A percentile compares a stretch with the other conserved stretches of the same genome.
Evolutionary conservation across 108 stramenopile species (phyloP).

Genomic region (Cyclotella baltica): DNA sequence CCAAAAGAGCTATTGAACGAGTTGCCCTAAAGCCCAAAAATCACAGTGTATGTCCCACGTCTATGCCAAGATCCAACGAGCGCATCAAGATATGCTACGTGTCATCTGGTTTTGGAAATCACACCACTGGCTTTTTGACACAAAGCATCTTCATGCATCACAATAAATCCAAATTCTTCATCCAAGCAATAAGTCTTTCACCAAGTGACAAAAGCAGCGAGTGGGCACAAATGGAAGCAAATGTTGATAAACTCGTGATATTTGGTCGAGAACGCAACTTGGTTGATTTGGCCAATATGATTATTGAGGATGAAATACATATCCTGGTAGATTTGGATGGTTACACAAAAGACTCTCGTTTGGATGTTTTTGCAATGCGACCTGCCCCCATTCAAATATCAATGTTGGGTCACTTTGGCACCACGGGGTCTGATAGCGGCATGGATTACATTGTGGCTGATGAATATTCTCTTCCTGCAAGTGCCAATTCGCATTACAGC

Average conservation of each 20-base stretch:
- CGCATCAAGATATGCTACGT: too few relatives aligned
- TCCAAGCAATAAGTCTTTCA: background rate
- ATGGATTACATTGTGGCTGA: constrained; percentile 7
- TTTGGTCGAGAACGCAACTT: background rate
- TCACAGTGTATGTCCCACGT: too few relatives aligned
- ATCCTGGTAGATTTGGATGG: constrained; percentile 8
- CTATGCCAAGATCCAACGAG: too few relatives aligned
- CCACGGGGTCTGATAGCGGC: constrained; percentile 1
- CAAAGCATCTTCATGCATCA: too few relatives aligned
- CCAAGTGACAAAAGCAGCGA: background rate
- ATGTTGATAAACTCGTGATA: background rate
- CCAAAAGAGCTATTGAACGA: too few relatives aligned
- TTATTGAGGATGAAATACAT: background rate
- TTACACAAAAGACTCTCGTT: background rate
- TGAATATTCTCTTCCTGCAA: background rate
- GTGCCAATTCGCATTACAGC: background rate
- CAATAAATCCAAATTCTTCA: too few relatives aligned
- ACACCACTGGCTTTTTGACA: too few relatives aligned
- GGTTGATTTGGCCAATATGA: background rate
- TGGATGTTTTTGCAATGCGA: background rate
- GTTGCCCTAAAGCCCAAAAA: too few relatives aligned
- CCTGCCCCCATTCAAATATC: constrained; percentile 12
- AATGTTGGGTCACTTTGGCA: background rate
- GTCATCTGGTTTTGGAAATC: too few relatives aligned
- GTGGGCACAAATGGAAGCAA: background rate